Conservation (phyloP, 1,139 yeast species). For the Taphrina communis region DNA sequence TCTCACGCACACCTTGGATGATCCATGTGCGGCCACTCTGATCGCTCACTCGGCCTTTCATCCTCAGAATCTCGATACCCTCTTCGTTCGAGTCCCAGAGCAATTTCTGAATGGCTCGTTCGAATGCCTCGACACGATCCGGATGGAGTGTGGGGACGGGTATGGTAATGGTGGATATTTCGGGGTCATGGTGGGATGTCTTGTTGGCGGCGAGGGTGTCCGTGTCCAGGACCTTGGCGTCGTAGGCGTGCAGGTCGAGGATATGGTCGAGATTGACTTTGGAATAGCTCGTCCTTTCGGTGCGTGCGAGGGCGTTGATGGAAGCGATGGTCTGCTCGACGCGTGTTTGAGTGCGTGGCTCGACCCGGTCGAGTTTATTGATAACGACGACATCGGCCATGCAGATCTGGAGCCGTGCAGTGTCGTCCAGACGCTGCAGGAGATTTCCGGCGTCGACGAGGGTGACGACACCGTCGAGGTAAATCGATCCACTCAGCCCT, state of each 20-base stretch:
- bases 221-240: slow-evolving; percentile 54
- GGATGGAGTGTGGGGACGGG: slow-evolving; percentile 58
- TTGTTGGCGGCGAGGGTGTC: background rate
- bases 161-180: slow-evolving; percentile 69
- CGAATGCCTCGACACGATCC: slow-evolving; percentile 57
- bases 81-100: slow-evolving; percentile 65
- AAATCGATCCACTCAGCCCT: slow-evolving; percentile 79
- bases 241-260: slow-evolving; percentile 82
- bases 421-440: slow-evolving; percentile 67
- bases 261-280: slow-evolving; percentile 65
- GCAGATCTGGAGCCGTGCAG: slow-evolving; percentile 65
- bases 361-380: slow-evolving; percentile 71
- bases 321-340: slow-evolving; percentile 56
- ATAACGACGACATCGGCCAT: slow-evolving; percentile 80
- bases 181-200: slow-evolving; percentile 43
- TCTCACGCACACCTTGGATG: slow-evolving; percentile 92
- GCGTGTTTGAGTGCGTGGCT: slow-evolving; percentile 47
- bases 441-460: slow-evolving; percentile 83
- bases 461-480: slow-evolving; percentile 92
- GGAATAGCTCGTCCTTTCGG: slow-evolving; percentile 73
- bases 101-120: slow-evolving; percentile 65
- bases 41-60: slow-evolving; percentile 72
- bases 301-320: slow-evolving; percentile 73
- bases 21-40: slow-evolving; percentile 59
- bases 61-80: slow-evolving; percentile 69